Percentiles rank a stretch among this genome's conserved stretches.
These are phyloP conservation scores for Globisporangium abappressorium DNA, from an alignment of 352 stramenopile genomes.

Conservation along the genomic window DNA sequence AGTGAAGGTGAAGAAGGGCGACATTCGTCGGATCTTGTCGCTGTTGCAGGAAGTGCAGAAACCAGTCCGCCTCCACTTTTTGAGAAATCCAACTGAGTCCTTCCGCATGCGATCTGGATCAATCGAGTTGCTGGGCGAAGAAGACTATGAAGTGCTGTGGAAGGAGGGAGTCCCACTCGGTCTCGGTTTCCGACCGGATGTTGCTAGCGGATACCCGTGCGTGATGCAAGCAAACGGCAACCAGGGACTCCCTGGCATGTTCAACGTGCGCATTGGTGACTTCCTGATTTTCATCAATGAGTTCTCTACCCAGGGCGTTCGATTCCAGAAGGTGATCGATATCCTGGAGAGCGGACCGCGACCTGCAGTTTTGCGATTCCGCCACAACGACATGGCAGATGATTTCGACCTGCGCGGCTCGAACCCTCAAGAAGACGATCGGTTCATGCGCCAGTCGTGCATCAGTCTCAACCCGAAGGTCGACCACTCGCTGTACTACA, in stretches of 20 bases:
- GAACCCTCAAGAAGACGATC: constrained; percentile 70
- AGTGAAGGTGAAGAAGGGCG: constrained; percentile 74
- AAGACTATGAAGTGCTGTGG: constrained; percentile 88
- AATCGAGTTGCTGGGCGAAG: constrained; percentile 70
- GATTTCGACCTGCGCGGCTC: constrained; percentile 38
- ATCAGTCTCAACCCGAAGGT: constrained; percentile 82
- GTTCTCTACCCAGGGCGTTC: constrained; percentile 76
- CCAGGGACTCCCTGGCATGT: constrained; percentile 75
- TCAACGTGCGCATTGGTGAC: constrained; percentile 79
- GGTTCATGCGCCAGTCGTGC: constrained; percentile 62
- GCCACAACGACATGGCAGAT: constrained; percentile 72
- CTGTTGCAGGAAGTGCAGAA: constrained; percentile 84
- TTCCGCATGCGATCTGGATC: constrained; percentile 67
- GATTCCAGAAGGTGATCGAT: constrained; percentile 86
- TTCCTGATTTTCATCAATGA: constrained; percentile 87
- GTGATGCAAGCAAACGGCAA: constrained; percentile 81
- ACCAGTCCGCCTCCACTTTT: constrained; percentile 70
- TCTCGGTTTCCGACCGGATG: constrained; percentile 76
- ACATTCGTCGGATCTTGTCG: constrained; percentile 73
- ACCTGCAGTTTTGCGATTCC: constrained; percentile 77
- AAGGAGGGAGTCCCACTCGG: constrained; percentile 81
- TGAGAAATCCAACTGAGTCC: constrained; percentile 68
- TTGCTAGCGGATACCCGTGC: constrained; percentile 69
- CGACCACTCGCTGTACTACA: constrained; percentile 85
- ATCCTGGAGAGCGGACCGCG: constrained; percentile 78